These are phyloP conservation scores for Ottelia alismoides DNA, from an alignment of 106 monocot species.

Conservation along the genomic window DNA sequence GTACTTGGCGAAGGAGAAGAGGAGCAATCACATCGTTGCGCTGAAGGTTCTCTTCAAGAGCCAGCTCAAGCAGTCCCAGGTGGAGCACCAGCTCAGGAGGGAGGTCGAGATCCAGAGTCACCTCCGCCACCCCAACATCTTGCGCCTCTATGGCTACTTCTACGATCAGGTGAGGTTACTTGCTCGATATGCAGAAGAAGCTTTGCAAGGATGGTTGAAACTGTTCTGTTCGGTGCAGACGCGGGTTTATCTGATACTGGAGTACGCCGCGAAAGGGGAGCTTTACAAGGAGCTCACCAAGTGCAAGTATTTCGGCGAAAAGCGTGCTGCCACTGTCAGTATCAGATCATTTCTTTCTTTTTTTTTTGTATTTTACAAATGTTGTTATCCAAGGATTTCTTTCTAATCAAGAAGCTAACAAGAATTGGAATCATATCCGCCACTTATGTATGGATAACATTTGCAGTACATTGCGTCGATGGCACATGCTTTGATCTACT, in stretches of 20 bases:
- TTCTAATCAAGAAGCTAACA: neutral
- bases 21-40: constrained; percentile 91
- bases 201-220: neutral
- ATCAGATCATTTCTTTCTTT: neutral
- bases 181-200: neutral
- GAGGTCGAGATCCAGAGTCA: constrained; percentile 99
- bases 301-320: constrained; percentile 93
- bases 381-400: no score
- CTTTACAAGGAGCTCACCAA: constrained; percentile 93
- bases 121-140: constrained; percentile 83
- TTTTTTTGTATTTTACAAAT: neutral
- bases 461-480: constrained; percentile 82
- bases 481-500: constrained; percentile 80
- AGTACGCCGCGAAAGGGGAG: constrained; percentile 93
- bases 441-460: neutral
- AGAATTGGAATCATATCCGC: neutral
- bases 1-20: constrained; percentile 91
- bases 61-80: constrained; percentile 94
- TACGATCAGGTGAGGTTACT: constrained; percentile 99
- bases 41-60: constrained; percentile 95
- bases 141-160: constrained; percentile 95
- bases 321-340: constrained; percentile 88
- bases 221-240: constrained; percentile 31
- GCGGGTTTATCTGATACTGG: constrained; percentile 88
- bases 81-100: constrained; percentile 89